Evolutionary conservation across 2,329 filamentous ascomycete species (phyloP).

Genomic region (Claviceps citrina): DNA sequence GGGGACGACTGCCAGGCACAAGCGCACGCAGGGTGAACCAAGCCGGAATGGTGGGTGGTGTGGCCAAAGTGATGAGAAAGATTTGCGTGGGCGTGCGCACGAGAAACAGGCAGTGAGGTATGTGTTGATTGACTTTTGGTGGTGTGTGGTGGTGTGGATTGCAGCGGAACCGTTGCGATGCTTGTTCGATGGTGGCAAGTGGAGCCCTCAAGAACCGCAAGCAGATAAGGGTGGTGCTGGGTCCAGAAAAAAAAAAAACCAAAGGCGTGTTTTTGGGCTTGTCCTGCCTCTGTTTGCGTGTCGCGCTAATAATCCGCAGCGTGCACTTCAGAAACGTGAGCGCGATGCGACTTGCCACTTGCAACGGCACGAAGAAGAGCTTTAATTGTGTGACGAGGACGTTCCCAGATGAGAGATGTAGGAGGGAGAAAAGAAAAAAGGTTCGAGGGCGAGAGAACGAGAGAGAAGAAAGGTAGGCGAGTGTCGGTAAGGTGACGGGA

Average conservation of each 20-base stretch:
- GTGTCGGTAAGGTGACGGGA: constrained; percentile 10
- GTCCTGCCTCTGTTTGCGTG: constrained; percentile 8
- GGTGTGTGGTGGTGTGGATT: constrained; percentile 9
- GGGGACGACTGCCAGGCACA: constrained; percentile 10
- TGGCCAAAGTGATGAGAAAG: constrained; percentile 4
- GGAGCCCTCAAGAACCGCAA: constrained; percentile 13
- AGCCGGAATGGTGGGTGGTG: constrained; percentile 16
- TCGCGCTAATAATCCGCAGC: constrained; percentile 5
- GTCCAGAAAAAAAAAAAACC: constrained; percentile 11
- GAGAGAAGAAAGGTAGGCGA: constrained; percentile 7
- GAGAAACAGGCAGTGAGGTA: neutral
- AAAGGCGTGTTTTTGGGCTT: constrained; percentile 7
- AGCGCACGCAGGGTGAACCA: constrained; percentile 9
- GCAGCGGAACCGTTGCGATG: constrained; percentile 11
- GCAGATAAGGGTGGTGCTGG: constrained; percentile 12
- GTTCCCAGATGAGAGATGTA: constrained; percentile 7
- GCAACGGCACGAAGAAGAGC: constrained; percentile 1
- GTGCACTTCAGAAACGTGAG: constrained; percentile 4
- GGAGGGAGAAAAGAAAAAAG: constrained; percentile 10
- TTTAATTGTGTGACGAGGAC: constrained; percentile 4
- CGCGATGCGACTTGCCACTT: constrained; percentile 12
- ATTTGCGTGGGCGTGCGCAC: constrained; percentile 4
- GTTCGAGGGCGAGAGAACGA: constrained; percentile 12
- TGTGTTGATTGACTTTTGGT: constrained; percentile 6
- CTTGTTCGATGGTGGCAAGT: constrained; percentile 12